phyloP scores from a whole-genome alignment of 805 yeast species.

The Sugiyamaella chiloensis region DNA sequence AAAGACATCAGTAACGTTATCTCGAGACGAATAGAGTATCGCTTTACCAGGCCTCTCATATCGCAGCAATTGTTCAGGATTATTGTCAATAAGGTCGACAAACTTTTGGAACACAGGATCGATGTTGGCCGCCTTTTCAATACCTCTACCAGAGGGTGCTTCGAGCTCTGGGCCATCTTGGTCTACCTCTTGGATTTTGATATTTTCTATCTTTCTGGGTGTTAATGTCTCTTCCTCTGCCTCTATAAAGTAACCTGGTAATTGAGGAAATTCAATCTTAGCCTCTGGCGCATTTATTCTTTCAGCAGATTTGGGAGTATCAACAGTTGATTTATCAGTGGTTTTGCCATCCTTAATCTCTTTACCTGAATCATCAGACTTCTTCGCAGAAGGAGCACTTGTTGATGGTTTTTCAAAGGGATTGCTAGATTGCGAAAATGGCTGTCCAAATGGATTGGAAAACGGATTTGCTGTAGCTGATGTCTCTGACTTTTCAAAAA shows the following conservation, averaged over 20 bases:
- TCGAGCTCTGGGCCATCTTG: slow-evolving; percentile 23
- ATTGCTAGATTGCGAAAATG: slow-evolving; percentile 1
- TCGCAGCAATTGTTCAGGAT: slow-evolving; percentile 82
- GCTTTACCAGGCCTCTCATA: slow-evolving; percentile 71
- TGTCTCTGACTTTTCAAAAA: slow-evolving; percentile 11
- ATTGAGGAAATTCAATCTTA: slow-evolving; percentile 11
- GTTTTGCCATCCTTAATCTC: background rate
- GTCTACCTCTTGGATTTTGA: slow-evolving; percentile 30
- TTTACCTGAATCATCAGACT: background rate
- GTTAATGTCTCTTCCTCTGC: slow-evolving; percentile 62
- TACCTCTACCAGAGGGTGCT: slow-evolving; percentile 10
- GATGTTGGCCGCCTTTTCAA: slow-evolving; percentile 37
- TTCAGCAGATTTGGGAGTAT: background rate
- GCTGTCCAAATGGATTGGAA: slow-evolving; percentile 22
- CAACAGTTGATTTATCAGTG: background rate
- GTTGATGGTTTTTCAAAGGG: slow-evolving; percentile 25
- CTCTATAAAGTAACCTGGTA: slow-evolving; percentile 62
- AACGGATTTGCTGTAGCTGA: slow-evolving; percentile 17
- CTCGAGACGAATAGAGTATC: slow-evolving; percentile 64
- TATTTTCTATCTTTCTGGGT: slow-evolving; percentile 51
- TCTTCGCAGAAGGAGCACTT: background rate
- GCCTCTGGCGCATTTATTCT: no score
- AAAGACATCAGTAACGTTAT: slow-evolving; percentile 48
- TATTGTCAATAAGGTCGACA: slow-evolving; percentile 68
- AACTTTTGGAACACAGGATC: slow-evolving; percentile 80